These are phyloP conservation scores for Tylopilus intermedius DNA, from an alignment of 768 basidiomycete genomes.

Conservation along the genomic window DNA sequence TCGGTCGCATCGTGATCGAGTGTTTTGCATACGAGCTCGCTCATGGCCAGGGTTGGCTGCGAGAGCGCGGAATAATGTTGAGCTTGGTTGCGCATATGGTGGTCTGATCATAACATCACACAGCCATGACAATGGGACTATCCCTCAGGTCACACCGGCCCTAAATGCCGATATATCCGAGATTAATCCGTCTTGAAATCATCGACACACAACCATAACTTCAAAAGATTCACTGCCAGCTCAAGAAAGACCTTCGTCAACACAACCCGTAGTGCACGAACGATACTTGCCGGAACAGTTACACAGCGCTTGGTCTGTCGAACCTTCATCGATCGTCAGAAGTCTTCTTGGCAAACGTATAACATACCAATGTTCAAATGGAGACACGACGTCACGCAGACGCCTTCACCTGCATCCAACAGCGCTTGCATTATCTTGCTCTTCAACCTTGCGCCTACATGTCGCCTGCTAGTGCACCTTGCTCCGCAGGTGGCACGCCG, in stretches of 20 bases:
- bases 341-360: background rate
- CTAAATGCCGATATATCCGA: constrained; percentile 18
- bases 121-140: background rate
- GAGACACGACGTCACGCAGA: constrained; percentile 17
- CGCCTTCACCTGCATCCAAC: constrained; percentile 9
- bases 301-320: constrained; percentile 8
- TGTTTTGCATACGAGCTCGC: constrained; percentile 74
- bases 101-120: constrained; percentile 10
- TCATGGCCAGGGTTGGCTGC: constrained; percentile 66
- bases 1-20: constrained; percentile 73
- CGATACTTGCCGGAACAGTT: constrained; percentile 8
- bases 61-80: constrained; percentile 57
- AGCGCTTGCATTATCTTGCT: constrained; percentile 15
- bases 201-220: background rate
- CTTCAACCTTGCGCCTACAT: constrained; percentile 30
- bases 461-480: constrained; percentile 32
- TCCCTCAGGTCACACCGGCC: constrained; percentile 18
- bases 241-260: background rate
- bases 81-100: constrained; percentile 19
- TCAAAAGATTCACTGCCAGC: background rate
- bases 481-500: constrained; percentile 33
- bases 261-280: background rate
- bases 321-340: background rate
- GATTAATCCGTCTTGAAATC: constrained; percentile 5
- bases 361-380: constrained; percentile 17